A percentile compares a stretch with the other conserved stretches of the same genome.
phyloP scores from a whole-genome alignment of 805 yeast species.

The Kazachstania taianensis region DNA sequence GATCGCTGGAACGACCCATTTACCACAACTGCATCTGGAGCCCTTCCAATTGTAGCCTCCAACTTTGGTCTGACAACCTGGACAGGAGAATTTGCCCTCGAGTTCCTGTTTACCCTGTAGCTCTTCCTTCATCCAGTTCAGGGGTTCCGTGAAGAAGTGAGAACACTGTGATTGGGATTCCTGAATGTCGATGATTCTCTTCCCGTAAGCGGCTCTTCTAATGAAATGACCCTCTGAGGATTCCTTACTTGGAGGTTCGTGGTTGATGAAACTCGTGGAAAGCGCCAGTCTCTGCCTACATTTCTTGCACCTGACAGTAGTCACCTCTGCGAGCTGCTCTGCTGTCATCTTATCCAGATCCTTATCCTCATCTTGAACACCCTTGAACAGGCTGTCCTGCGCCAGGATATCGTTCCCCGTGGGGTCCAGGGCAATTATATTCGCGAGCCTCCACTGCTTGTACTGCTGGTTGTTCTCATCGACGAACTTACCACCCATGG shows the following conservation, averaged over 20 bases:
- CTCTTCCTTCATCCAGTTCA: conserved; percentile 85
- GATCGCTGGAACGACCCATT: conserved; percentile 90
- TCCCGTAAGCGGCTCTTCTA: conserved; percentile 51
- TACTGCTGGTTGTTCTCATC: conserved; percentile 27
- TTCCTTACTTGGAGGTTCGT: conserved; percentile 54
- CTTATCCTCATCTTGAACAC: conserved; percentile 22
- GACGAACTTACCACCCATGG: conserved; percentile 30
- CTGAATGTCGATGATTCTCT: conserved; percentile 47
- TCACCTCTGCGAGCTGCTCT: conserved; percentile 20
- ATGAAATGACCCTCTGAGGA: conserved; percentile 59
- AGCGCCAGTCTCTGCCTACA: conserved; percentile 68
- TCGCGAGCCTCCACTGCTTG: conserved; percentile 35
- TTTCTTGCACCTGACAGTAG: conserved; percentile 61
- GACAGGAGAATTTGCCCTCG: conserved; percentile 83
- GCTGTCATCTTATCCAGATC: conserved; percentile 17
- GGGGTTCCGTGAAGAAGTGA: conserved; percentile 80
- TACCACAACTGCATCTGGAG: conserved; percentile 85
- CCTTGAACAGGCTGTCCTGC: conserved; percentile 26
- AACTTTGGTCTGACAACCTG: conserved; percentile 72
- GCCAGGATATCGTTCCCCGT: conserved; percentile 28
- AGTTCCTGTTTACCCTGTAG: conserved; percentile 54
- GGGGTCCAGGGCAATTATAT: conserved; percentile 34
- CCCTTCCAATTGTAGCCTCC: conserved; percentile 96
- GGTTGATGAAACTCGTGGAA: conserved; percentile 51
- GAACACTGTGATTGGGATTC: conserved; percentile 59